Evolutionary conservation across 495 filamentous ascomycete genomes (phyloP).

Genomic region (Talaromyces proteolyticus): DNA sequence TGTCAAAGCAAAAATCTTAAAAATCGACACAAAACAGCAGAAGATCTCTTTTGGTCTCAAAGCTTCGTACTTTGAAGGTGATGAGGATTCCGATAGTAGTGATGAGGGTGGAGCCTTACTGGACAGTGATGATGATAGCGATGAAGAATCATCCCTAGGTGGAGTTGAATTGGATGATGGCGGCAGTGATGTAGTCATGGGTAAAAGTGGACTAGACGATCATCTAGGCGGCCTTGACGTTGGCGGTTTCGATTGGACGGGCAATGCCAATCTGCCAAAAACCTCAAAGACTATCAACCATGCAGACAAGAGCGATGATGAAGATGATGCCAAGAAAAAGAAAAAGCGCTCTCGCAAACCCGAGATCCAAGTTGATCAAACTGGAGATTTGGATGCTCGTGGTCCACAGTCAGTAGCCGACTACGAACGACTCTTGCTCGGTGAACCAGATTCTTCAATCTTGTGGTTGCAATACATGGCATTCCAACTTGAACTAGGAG

Average conservation of each 20-base stretch:
- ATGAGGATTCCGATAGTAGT: constrained; percentile 45
- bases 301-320: constrained; percentile 43
- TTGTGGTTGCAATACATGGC: constrained; percentile 97
- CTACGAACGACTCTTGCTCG: constrained; percentile 87
- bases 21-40: constrained; percentile 63
- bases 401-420: constrained; percentile 89
- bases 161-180: constrained; percentile 45
- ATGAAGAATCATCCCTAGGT: constrained; percentile 40
- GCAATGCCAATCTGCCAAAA: constrained; percentile 25
- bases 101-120: constrained; percentile 40
- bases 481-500: constrained; percentile 87
- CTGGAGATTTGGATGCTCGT: constrained; percentile 78
- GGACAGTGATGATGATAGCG: constrained; percentile 35
- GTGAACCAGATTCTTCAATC: constrained; percentile 80
- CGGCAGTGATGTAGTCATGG: too few species aligned
- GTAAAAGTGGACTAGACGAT: constrained; percentile 37
- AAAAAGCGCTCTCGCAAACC: constrained; percentile 78
- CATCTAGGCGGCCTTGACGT: constrained; percentile 59
- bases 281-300: constrained; percentile 27
- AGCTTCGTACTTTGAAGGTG: constrained; percentile 77
- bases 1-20: constrained; percentile 85
- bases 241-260: constrained; percentile 85
- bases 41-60: constrained; percentile 87
- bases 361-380: constrained; percentile 79
- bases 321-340: constrained; percentile 45